phyloP scores from a whole-genome alignment of 805 yeast genomes.

The Suhomyces faveliae region DNA sequence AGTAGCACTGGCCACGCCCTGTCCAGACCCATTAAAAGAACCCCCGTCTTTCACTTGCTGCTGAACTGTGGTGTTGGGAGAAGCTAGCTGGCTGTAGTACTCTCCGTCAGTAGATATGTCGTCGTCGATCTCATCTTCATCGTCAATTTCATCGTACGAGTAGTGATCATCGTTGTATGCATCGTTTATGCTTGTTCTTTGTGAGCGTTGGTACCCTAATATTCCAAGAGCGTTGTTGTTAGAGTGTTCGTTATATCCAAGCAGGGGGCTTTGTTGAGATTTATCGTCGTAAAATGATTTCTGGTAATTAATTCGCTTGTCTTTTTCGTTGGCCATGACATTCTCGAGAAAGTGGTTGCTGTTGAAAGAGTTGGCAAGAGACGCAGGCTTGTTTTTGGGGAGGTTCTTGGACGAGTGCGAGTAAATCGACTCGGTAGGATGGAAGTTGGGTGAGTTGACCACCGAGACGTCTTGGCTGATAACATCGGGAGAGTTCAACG shows the following conservation, averaged over 20 bases:
- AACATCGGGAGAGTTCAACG: conserved; percentile 2
- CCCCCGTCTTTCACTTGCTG: neutral
- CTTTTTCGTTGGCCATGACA: conserved; percentile 10
- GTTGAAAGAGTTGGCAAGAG: conserved; percentile 21
- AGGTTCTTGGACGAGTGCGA: conserved; percentile 22
- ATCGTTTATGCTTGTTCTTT: conserved; percentile 16
- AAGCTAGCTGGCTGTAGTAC: conserved; percentile 9
- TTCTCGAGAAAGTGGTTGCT: conserved; percentile 25
- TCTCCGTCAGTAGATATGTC: conserved; percentile 34
- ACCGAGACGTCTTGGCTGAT: neutral
- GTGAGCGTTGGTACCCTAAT: conserved; percentile 9
- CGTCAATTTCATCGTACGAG: conserved; percentile 25
- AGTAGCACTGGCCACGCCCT: neutral
- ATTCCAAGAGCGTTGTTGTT: conserved; percentile 12
- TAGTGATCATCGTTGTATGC: conserved; percentile 29
- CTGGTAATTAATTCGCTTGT: conserved; percentile 12
- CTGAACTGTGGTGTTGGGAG: conserved; percentile 3
- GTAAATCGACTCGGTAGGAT: conserved; percentile 22
- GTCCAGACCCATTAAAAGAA: conserved; percentile 1
- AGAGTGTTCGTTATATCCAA: neutral
- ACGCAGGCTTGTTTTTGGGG: conserved; percentile 18
- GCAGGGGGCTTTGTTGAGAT: conserved; percentile 1
- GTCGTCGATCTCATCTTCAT: conserved; percentile 22
- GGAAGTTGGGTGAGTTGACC: neutral
- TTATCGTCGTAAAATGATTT: conserved; percentile 14